Conservation (phyloP, 345 rosid genomes). For the Eucalyptus rudis region DNA sequence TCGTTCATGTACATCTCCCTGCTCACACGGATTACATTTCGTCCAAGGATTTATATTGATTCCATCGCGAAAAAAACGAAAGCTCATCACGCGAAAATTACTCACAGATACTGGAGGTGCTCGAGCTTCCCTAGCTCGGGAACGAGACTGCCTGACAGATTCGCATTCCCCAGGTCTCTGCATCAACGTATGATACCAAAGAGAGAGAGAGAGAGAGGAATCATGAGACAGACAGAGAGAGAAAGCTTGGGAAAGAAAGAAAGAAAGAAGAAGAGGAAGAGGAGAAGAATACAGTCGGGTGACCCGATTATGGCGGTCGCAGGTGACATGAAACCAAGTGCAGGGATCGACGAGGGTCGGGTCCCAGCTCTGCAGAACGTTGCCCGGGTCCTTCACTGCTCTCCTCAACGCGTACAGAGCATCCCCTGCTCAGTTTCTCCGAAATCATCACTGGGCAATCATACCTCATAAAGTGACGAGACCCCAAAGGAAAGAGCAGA, state of each 20-base stretch:
- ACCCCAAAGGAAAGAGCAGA: not conserved
- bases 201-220: not conserved
- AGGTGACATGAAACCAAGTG: constrained; percentile 70
- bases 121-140: constrained; percentile 56
- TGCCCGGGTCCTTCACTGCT: constrained; percentile 52
- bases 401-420: constrained; percentile 49
- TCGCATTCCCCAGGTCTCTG: constrained; percentile 80
- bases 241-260: not conserved
- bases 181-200: not conserved
- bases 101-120: constrained; percentile 65
- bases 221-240: not conserved
- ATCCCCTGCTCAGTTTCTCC: constrained; percentile 25
- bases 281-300: constrained; percentile 34
- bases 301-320: constrained; percentile 38
- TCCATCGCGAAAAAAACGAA: not conserved
- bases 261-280: not conserved
- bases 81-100: not conserved
- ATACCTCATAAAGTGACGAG: not conserved
- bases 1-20: constrained; percentile 63
- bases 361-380: constrained; percentile 61
- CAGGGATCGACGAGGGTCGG: constrained; percentile 66
- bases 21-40: not conserved
- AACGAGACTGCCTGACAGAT: constrained; percentile 47
- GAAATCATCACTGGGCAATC: not conserved
- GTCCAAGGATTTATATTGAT: not conserved